phyloP scores from a whole-genome alignment of 202 grass and related monocot species.

The Sporobolus alterniflorus region DNA sequence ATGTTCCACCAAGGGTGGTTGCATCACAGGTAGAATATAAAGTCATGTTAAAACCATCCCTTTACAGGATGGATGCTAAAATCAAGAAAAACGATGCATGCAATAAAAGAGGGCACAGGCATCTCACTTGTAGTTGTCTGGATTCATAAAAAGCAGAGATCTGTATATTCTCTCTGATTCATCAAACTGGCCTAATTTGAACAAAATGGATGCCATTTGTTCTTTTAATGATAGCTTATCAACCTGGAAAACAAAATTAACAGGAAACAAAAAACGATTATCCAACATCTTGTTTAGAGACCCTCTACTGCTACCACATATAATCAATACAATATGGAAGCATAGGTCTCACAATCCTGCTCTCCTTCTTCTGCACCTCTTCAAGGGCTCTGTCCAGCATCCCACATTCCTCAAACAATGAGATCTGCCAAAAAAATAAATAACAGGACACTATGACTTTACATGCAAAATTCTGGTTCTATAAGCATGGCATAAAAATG shows the following conservation, averaged over 20 bases:
- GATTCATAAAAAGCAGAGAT: conserved; percentile 96
- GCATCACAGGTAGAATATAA: too few relatives aligned
- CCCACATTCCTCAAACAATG: conserved; percentile 94
- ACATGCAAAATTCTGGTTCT: not conserved
- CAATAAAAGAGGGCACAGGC: not conserved
- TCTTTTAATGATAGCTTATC: conserved; percentile 94
- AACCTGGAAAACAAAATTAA: conserved; percentile 67
- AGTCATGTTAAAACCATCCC: too few relatives aligned
- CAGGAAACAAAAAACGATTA: conserved; percentile 4
- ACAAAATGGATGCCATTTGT: conserved; percentile 91
- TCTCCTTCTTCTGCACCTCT: conserved; percentile 89
- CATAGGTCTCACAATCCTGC: conserved; percentile 77
- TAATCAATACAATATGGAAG: conserved; percentile 22
- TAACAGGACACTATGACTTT: conserved; percentile 18
- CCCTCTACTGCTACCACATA: not conserved
- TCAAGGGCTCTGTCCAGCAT: conserved; percentile 89
- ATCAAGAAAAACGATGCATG: not conserved
- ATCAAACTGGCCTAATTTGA: conserved; percentile 76
- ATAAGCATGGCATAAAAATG: not conserved
- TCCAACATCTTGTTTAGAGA: not conserved
- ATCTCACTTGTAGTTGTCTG: conserved; percentile 95
- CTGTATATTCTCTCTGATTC: conserved; percentile 87
- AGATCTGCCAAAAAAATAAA: conserved; percentile 71
- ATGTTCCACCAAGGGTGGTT: too few relatives aligned
- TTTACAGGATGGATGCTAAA: not conserved